Evolutionary conservation across 441 rosid genomes (phyloP).

Genomic region (Lepidium campestre): DNA sequence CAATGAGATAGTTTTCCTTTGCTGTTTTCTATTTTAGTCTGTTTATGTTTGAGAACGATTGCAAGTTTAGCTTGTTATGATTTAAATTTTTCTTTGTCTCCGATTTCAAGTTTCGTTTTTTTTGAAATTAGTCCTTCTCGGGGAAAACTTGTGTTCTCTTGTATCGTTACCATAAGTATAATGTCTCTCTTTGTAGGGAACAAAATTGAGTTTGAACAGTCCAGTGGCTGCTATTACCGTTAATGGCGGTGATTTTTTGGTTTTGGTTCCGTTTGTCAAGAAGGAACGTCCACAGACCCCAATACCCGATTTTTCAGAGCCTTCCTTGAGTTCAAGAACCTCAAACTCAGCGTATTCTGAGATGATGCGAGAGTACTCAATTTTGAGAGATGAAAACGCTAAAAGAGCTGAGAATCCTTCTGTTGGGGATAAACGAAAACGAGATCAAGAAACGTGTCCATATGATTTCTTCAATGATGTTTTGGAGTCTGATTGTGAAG

Average conservation of each 20-base stretch:
- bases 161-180: background rate
- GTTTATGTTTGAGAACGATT: background rate
- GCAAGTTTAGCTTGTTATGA: background rate
- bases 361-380: slow-evolving; percentile 49
- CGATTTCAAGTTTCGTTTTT: background rate
- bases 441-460: slow-evolving; percentile 30
- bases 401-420: slow-evolving; percentile 25
- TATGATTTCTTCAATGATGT: slow-evolving; percentile 45
- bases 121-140: background rate
- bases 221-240: slow-evolving; percentile 30
- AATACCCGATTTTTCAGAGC: slow-evolving; percentile 32
- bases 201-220: slow-evolving; percentile 45
- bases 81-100: background rate
- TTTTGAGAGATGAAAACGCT: slow-evolving; percentile 21
- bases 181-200: slow-evolving; percentile 41
- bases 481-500: slow-evolving; percentile 37
- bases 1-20: background rate
- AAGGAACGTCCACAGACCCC: slow-evolving; percentile 39
- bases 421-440: slow-evolving; percentile 31
- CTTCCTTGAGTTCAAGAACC: slow-evolving; percentile 30
- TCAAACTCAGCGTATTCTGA: slow-evolving; percentile 57
- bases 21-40: no score
- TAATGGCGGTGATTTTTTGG: slow-evolving; percentile 54
- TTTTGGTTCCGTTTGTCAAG: slow-evolving; percentile 63
- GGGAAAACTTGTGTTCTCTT: background rate